These are phyloP conservation scores for Naganishia onofrii DNA, from an alignment of 768 basidiomycete species.

Conservation along the genomic window DNA sequence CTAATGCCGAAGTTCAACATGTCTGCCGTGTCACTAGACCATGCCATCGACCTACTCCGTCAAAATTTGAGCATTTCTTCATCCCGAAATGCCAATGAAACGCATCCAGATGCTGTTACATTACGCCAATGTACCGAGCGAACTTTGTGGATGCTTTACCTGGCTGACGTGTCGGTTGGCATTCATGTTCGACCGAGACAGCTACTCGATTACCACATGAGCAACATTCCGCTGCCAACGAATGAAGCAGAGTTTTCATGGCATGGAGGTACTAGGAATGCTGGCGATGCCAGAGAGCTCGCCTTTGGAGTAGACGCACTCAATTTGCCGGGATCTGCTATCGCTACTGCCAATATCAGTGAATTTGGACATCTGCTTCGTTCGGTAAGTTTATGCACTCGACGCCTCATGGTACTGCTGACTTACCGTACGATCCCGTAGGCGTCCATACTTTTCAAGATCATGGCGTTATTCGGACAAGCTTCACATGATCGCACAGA, in stretches of 20 bases:
- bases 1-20: neutral
- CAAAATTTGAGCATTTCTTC: neutral
- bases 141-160: conserved; percentile 47
- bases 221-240: conserved; percentile 37
- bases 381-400: conserved; percentile 38
- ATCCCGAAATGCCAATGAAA: conserved; percentile 8
- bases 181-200: conserved; percentile 26
- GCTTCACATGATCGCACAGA: conserved; percentile 4
- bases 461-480: conserved; percentile 37
- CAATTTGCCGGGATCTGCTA: conserved; percentile 15
- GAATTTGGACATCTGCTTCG: conserved; percentile 49
- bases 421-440: conserved; percentile 10
- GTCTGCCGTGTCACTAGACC: neutral
- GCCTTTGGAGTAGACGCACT: conserved; percentile 35
- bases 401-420: conserved; percentile 2
- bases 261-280: conserved; percentile 12
- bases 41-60: conserved; percentile 16
- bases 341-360: conserved; percentile 39
- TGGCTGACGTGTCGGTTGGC: conserved; percentile 45
- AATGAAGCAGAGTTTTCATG: conserved; percentile 34
- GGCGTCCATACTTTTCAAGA: conserved; percentile 45
- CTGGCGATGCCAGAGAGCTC: conserved; percentile 28
- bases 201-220: conserved; percentile 22
- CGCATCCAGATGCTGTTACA: conserved; percentile 30
- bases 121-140: conserved; percentile 40